Percentiles rank a stretch among this genome's conserved stretches.
Conservation (phyloP, 345 rosid genomes). For the Zanthoxylum bungeanum region DNA sequence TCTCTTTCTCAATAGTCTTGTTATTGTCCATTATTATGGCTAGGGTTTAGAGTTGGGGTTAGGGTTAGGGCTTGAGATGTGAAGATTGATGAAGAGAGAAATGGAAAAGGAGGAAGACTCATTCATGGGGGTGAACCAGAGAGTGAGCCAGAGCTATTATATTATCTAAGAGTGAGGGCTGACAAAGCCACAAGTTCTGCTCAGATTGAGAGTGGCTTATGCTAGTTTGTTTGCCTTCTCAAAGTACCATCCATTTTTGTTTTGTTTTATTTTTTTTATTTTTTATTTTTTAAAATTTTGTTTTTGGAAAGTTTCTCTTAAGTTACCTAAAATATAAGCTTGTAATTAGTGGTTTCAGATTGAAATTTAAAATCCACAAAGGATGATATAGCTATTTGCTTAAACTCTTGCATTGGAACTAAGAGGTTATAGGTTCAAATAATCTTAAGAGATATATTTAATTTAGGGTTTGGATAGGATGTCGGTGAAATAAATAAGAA, state of each 20-base stretch:
- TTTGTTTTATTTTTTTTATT: constrained; percentile 14
- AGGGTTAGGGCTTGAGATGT: neutral
- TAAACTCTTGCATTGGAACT: too few relatives aligned
- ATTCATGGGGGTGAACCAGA: constrained; percentile 25
- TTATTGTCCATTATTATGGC: constrained; percentile 23
- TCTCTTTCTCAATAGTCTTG: constrained; percentile 32
- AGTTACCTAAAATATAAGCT: too few relatives aligned
- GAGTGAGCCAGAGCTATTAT: constrained; percentile 14
- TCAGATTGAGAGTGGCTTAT: constrained; percentile 31
- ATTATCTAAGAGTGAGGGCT: constrained; percentile 41
- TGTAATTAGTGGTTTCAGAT: too few relatives aligned
- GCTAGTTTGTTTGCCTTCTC: constrained; percentile 27
- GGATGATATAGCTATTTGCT: too few relatives aligned
- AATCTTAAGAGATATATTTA: too few relatives aligned
- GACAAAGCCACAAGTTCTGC: constrained; percentile 47
- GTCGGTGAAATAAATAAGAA: too few relatives aligned
- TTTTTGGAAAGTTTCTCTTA: too few relatives aligned
- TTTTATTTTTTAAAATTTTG: too few relatives aligned
- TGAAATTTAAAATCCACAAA: too few relatives aligned
- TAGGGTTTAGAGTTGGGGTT: neutral
- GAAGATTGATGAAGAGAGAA: neutral
- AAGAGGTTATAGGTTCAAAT: too few relatives aligned
- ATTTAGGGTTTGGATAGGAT: too few relatives aligned
- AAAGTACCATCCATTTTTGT: constrained; percentile 16
- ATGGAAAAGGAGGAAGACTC: neutral